Evolutionary conservation across 2,329 filamentous ascomycete species (phyloP).

Genomic region (Tolypocladium endophyticum): DNA sequence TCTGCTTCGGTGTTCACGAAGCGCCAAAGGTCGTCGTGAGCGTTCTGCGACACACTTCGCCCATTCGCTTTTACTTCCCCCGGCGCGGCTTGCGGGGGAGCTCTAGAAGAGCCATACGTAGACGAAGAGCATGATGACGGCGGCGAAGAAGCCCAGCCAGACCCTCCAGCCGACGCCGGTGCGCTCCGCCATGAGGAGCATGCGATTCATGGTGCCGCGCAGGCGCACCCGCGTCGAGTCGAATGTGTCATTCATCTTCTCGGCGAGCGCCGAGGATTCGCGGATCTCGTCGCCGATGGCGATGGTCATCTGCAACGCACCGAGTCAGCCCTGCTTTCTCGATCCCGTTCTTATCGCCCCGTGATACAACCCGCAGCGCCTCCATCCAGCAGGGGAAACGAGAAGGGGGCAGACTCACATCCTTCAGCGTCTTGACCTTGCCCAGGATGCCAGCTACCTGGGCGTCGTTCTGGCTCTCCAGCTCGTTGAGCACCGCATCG

Average conservation of each 20-base stretch:
- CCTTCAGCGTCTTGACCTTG: slow-evolving; percentile 82
- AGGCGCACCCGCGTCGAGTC: slow-evolving; percentile 74
- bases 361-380: not conserved
- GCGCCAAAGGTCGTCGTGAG: not conserved
- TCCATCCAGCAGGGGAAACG: not conserved
- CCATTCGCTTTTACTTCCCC: not conserved
- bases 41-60: not conserved
- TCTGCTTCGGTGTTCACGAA: too few relatives aligned
- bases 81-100: not conserved
- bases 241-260: slow-evolving; percentile 94
- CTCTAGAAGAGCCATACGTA: slow-evolving; percentile 83
- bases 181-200: slow-evolving; percentile 89
- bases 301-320: slow-evolving; percentile 58
- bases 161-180: slow-evolving; percentile 95
- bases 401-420: slow-evolving; percentile 45
- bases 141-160: slow-evolving; percentile 82
- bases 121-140: slow-evolving; percentile 71
- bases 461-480: slow-evolving; percentile 91
- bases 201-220: slow-evolving; percentile 89
- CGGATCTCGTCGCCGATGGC: slow-evolving; percentile 95
- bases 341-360: too few relatives aligned
- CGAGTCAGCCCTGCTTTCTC: not conserved
- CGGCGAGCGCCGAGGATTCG: slow-evolving; percentile 75
- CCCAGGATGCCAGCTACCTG: slow-evolving; percentile 84
- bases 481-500: slow-evolving; percentile 79